Percentiles rank a stretch among this genome's conserved stretches.
Evolutionary conservation across 257 asterid species (phyloP).

Genomic region (Petunia axillaris): DNA sequence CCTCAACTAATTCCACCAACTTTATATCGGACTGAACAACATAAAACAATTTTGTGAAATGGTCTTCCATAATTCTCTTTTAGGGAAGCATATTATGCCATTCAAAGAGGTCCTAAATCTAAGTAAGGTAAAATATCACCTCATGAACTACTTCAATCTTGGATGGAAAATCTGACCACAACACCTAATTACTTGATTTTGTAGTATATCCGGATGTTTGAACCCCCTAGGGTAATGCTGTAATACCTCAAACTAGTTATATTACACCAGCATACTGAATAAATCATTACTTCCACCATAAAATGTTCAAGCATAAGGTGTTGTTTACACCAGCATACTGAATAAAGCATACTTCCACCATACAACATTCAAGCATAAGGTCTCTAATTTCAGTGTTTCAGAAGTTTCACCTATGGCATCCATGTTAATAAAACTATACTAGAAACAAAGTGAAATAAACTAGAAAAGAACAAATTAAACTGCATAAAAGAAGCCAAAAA

Average conservation of each 20-base stretch:
- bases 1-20: too few species aligned
- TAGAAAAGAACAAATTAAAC: neutral
- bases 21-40: too few species aligned
- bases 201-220: neutral
- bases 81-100: too few species aligned
- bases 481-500: neutral
- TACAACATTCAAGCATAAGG: neutral
- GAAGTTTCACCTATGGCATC: neutral
- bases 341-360: neutral
- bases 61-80: too few species aligned
- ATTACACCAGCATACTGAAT: conserved; percentile 6
- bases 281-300: neutral
- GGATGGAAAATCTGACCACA: conserved; percentile 2
- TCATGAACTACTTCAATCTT: neutral
- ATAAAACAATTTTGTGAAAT: too few species aligned
- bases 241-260: neutral
- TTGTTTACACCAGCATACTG: neutral
- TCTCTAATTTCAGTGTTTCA: conserved; percentile 1
- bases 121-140: too few species aligned
- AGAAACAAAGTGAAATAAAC: conserved; percentile 5
- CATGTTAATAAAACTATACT: conserved; percentile 17
- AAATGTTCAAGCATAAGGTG: neutral
- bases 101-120: too few species aligned
- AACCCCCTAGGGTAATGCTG: neutral
- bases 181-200: neutral